Percentiles rank a stretch among this genome's conserved stretches.
These are phyloP conservation scores for Yueomyces sinensis DNA, from an alignment of 805 yeast species.

Conservation along the genomic window DNA sequence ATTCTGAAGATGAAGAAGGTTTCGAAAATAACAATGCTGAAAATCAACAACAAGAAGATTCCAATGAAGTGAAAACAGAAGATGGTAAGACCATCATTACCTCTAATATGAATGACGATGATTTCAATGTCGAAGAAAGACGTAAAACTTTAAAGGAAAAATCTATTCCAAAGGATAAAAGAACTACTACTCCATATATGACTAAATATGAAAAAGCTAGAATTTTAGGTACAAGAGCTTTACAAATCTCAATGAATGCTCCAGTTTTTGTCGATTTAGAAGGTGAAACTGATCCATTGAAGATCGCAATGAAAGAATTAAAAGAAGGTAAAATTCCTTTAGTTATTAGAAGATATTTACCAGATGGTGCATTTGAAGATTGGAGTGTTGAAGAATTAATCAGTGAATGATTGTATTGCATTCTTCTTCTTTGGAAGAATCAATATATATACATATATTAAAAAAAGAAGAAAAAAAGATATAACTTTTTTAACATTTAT, in stretches of 20 bases:
- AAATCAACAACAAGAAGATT: conserved; percentile 16
- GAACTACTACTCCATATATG: conserved; percentile 97
- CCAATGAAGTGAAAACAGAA: conserved; percentile 30
- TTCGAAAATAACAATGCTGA: conserved; percentile 20
- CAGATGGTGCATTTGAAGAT: conserved; percentile 94
- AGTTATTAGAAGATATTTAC: conserved; percentile 89
- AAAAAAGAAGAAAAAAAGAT: no score
- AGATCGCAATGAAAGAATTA: conserved; percentile 93
- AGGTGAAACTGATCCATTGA: conserved; percentile 98
- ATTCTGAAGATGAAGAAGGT: conserved; percentile 54
- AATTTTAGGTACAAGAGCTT: conserved; percentile 92
- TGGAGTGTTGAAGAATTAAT: conserved; percentile 99
- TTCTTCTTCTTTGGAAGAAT: no score
- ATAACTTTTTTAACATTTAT: no score
- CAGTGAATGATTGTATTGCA: conserved; percentile 50
- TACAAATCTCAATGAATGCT: conserved; percentile 96
- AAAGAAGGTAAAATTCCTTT: conserved; percentile 91
- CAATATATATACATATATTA: no score
- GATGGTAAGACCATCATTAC: conserved; percentile 64
- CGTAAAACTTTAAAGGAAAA: conserved; percentile 62
- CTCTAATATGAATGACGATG: conserved; percentile 59
- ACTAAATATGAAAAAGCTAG: conserved; percentile 98
- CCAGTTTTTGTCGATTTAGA: conserved; percentile 96
- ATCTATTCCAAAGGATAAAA: conserved; percentile 77
- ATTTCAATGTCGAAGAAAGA: conserved; percentile 28